A percentile compares a stretch with the other conserved stretches of the same genome.
phyloP scores from a whole-genome alignment of 2,329 filamentous ascomycete genomes.

The Neofusicoccum ribis region DNA sequence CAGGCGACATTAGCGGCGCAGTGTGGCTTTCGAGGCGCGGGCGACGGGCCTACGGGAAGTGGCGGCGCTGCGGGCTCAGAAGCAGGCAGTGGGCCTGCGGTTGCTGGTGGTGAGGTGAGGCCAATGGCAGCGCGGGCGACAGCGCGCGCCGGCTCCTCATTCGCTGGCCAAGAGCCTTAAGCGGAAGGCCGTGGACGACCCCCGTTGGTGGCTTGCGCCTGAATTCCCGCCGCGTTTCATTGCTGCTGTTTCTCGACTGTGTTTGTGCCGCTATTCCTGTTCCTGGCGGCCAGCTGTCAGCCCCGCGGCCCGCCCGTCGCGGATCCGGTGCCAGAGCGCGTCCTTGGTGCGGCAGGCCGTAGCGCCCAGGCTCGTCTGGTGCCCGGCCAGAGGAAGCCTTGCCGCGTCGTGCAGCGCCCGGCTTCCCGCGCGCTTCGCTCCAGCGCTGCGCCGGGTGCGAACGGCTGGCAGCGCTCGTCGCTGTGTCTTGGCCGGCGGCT shows the following conservation, averaged over 20 bases:
- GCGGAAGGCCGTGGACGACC: neutral
- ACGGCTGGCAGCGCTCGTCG: neutral
- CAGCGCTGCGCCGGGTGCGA: neutral
- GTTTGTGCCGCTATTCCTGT: constrained; percentile 1
- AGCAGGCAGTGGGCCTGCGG: neutral
- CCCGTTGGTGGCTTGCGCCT: neutral
- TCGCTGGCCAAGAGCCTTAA: neutral
- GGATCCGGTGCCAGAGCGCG: too few relatives aligned
- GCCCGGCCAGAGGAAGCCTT: neutral
- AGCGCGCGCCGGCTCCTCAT: neutral
- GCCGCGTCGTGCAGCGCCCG: neutral
- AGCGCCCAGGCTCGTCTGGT: neutral
- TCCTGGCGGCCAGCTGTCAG: neutral
- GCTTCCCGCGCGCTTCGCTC: constrained; percentile 9
- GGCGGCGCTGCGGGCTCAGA: neutral
- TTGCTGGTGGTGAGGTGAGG: neutral
- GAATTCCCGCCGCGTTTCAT: neutral
- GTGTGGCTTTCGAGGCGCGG: neutral
- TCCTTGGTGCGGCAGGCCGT: neutral
- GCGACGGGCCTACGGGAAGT: too few relatives aligned
- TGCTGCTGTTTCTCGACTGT: neutral
- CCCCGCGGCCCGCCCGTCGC: neutral
- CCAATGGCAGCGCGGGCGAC: constrained; percentile 1
- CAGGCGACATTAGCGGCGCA: constrained; percentile 11
- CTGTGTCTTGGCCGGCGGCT: neutral